A percentile compares a stretch with the other conserved stretches of the same genome.
These are phyloP conservation scores for Odonthalia washingtoniensis DNA, from an alignment of 31 red algal species.

Conservation along the genomic window DNA sequence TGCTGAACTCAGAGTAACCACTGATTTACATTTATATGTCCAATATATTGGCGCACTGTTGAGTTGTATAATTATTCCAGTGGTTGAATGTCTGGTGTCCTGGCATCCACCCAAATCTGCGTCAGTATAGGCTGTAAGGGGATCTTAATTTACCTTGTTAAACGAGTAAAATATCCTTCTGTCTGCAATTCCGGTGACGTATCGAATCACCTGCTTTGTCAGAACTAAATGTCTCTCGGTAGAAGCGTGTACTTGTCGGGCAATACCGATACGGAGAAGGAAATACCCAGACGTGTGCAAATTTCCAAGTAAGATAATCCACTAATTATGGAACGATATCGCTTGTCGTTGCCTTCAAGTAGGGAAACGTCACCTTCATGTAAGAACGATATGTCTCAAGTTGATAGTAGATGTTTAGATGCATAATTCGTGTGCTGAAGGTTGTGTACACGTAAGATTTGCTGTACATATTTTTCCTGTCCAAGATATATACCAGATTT, in stretches of 20 bases:
- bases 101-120: too few relatives aligned
- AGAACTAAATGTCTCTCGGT: too few relatives aligned
- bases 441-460: constrained; percentile 4
- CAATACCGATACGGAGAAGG: background rate
- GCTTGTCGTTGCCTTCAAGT: background rate
- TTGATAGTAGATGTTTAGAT: background rate
- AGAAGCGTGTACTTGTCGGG: background rate
- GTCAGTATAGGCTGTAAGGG: too few relatives aligned
- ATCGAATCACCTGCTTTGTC: too few relatives aligned
- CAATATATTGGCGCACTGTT: too few relatives aligned
- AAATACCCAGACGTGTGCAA: constrained; percentile 2
- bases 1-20: too few relatives aligned
- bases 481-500: constrained; percentile 5
- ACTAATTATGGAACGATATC: constrained; percentile 1
- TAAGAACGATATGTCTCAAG: background rate
- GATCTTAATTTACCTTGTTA: too few relatives aligned
- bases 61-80: too few relatives aligned
- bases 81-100: too few relatives aligned
- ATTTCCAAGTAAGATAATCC: background rate
- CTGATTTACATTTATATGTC: too few relatives aligned
- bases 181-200: too few relatives aligned
- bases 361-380: background rate
- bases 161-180: too few relatives aligned
- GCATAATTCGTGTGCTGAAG: background rate
- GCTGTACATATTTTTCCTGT: constrained; percentile 19